Conservation (phyloP, 805 yeast species). For the Saccharomycopsis vini region DNA sequence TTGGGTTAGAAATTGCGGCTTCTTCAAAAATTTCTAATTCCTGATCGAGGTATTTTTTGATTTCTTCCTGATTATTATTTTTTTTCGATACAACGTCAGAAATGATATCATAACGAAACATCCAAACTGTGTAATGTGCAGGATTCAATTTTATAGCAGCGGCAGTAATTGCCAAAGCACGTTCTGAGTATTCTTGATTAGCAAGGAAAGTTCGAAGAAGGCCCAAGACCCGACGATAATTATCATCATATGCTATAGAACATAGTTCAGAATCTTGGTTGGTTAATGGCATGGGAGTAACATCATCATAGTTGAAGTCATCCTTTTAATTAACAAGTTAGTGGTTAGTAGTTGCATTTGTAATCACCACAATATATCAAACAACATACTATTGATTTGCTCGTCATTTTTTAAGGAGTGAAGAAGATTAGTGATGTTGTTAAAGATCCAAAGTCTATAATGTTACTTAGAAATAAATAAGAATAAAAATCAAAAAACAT, state of each 20-base stretch:
- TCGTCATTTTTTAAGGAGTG: too few species aligned
- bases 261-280: constrained; percentile 44
- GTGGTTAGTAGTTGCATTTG: too few species aligned
- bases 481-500: too few species aligned
- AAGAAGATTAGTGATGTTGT: too few species aligned
- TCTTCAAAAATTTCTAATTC: constrained; percentile 78
- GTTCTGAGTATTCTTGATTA: constrained; percentile 50
- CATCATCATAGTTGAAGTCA: constrained; percentile 32
- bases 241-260: constrained; percentile 62
- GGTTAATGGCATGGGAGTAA: constrained; percentile 34
- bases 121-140: constrained; percentile 91
- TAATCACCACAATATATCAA: too few species aligned
- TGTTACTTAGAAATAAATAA: too few species aligned
- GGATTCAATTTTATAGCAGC: constrained; percentile 60
- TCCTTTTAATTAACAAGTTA: constrained; percentile 19
- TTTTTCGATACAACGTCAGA: constrained; percentile 26
- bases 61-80: constrained; percentile 7
- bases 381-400: too few species aligned
- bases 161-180: constrained; percentile 64
- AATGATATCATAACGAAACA: constrained; percentile 50
- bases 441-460: too few species aligned
- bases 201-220: constrained; percentile 50
- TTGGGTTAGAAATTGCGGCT: constrained; percentile 66
- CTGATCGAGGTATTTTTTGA: constrained; percentile 23
- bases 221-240: constrained; percentile 56